Conservation (phyloP, 495 filamentous ascomycete species). For the Tuber brumale region DNA sequence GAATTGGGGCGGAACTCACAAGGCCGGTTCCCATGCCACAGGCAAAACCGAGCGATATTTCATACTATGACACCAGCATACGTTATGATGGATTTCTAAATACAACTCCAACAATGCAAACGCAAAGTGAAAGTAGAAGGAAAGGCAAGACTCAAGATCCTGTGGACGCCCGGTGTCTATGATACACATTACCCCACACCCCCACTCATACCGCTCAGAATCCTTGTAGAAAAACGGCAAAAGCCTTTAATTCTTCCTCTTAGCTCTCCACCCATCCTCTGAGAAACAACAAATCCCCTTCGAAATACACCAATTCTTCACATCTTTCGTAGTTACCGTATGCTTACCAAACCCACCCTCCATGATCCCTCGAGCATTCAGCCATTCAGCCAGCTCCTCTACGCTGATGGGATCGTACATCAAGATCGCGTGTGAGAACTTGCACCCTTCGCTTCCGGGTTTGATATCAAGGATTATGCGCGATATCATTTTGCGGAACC, state of each 20-base stretch:
- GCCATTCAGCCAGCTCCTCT: constrained; percentile 77
- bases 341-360: constrained; percentile 44
- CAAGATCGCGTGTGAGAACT: constrained; percentile 69
- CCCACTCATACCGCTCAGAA: not conserved
- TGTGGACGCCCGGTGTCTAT: not conserved
- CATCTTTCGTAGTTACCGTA: constrained; percentile 41
- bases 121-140: not conserved
- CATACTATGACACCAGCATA: not conserved
- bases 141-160: not conserved
- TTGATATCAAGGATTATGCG: not conserved
- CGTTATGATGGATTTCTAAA: not conserved
- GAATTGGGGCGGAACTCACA: not conserved
- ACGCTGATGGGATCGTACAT: constrained; percentile 88
- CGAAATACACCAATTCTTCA: constrained; percentile 82
- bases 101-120: not conserved
- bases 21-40: not conserved
- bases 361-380: constrained; percentile 51
- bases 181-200: not conserved
- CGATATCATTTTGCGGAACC: not conserved
- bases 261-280: not conserved
- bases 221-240: not conserved
- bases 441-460: constrained; percentile 6
- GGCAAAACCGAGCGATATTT: not conserved
- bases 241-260: not conserved
- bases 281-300: constrained; percentile 66